These are phyloP conservation scores for Ophiostoma triangulosporum DNA, from an alignment of 2,329 filamentous ascomycete genomes.

Conservation along the genomic window DNA sequence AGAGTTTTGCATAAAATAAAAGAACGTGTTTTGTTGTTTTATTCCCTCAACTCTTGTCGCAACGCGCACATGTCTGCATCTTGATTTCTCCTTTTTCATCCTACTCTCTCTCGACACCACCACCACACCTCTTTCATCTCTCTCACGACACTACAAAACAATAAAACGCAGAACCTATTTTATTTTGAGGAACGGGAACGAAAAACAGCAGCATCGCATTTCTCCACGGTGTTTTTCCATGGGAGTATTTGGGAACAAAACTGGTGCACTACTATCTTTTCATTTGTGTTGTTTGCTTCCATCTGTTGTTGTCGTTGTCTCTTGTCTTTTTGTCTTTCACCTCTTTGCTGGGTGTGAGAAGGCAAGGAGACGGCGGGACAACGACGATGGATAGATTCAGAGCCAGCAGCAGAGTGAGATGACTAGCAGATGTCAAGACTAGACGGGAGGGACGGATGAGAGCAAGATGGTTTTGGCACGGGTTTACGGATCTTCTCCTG, in stretches of 20 bases:
- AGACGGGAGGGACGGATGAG: conserved; percentile 1
- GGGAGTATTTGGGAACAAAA: neutral
- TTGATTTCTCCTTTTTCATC: neutral
- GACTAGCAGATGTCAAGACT: neutral
- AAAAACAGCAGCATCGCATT: neutral
- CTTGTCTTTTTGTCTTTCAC: neutral
- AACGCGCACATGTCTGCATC: neutral
- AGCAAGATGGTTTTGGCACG: conserved; percentile 3
- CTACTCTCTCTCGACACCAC: neutral
- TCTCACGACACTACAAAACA: conserved; percentile 1
- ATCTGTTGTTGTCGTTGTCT: neutral
- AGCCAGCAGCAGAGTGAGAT: neutral
- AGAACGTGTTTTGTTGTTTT: conserved; percentile 6
- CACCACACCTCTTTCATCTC: neutral
- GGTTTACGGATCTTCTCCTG: conserved; percentile 3
- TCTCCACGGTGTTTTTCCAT: neutral
- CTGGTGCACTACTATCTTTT: neutral
- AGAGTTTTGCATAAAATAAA: conserved; percentile 19
- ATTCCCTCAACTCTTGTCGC: neutral
- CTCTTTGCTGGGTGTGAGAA: neutral
- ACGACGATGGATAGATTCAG: neutral
- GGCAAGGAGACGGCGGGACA: neutral
- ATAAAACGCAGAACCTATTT: neutral
- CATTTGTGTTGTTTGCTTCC: neutral
- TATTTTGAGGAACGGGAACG: neutral